Percentiles rank a stretch among this genome's conserved stretches.
Conservation (phyloP, 495 filamentous ascomycete species). For the Penicillium nucicola region DNA sequence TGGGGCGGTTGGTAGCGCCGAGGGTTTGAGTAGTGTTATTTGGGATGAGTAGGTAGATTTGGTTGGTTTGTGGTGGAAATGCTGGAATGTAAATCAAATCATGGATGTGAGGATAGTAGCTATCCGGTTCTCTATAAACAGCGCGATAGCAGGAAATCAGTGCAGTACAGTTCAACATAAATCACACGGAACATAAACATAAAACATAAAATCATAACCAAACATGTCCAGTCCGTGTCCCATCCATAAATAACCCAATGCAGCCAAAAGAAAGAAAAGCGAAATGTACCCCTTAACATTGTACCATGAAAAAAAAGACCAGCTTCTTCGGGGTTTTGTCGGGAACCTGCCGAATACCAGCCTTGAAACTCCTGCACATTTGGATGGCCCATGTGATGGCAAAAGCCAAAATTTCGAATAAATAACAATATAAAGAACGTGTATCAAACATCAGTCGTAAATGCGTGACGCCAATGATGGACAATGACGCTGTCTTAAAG, state of each 20-base stretch:
- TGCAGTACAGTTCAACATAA: constrained; percentile 14
- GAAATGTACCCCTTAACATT: constrained; percentile 8
- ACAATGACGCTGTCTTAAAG: background rate
- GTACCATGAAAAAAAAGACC: constrained; percentile 17
- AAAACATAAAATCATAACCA: constrained; percentile 11
- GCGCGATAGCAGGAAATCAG: background rate
- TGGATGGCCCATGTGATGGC: background rate
- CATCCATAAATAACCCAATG: constrained; percentile 13
- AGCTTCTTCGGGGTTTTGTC: constrained; percentile 22
- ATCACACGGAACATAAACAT: background rate
- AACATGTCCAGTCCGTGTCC: background rate
- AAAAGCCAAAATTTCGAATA: background rate
- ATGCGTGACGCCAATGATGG: constrained; percentile 29
- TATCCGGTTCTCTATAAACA: constrained; percentile 6
- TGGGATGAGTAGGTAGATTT: constrained; percentile 54
- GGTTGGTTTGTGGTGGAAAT: too few relatives aligned
- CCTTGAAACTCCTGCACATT: constrained; percentile 5
- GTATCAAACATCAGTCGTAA: constrained; percentile 38
- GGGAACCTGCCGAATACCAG: constrained; percentile 10
- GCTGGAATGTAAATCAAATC: background rate
- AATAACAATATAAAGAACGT: constrained; percentile 17
- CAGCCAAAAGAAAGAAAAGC: constrained; percentile 9
- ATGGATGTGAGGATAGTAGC: background rate
- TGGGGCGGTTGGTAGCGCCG: constrained; percentile 36
- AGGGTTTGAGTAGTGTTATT: constrained; percentile 54